Conservation (phyloP, 2,329 filamentous ascomycete genomes). For the Sarocladium kiliense region DNA sequence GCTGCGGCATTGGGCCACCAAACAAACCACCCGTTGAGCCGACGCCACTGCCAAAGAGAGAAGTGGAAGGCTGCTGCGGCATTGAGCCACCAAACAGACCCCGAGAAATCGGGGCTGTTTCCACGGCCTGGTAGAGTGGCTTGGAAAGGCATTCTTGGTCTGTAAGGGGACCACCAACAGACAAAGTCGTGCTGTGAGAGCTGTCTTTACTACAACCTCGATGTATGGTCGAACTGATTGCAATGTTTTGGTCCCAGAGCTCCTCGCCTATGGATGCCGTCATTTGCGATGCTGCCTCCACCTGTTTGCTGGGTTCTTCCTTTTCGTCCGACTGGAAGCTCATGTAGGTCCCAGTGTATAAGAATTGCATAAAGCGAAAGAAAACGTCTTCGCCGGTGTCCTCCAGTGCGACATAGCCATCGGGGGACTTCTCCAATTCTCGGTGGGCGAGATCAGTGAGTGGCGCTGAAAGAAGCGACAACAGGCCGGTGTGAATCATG, state of each 20-base stretch:
- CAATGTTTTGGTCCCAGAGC: neutral
- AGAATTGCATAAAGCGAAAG: neutral
- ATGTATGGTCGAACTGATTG: no score
- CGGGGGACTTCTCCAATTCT: neutral
- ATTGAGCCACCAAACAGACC: no score
- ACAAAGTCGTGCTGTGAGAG: no score
- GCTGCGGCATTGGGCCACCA: no score
- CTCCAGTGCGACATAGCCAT: neutral
- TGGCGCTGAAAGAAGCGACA: neutral
- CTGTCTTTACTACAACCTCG: no score
- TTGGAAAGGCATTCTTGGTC: neutral
- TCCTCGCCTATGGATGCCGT: neutral
- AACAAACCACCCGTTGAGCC: no score
- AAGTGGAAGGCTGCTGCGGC: no score
- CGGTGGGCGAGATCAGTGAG: neutral
- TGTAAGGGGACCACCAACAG: no score
- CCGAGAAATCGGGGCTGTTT: neutral
- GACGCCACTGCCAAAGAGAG: no score
- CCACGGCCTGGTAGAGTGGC: neutral
- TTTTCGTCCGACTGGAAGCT: neutral
- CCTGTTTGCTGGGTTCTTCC: neutral
- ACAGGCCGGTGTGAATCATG: neutral
- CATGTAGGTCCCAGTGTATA: neutral
- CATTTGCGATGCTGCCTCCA: neutral
- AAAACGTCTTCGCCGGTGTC: neutral